Evolutionary conservation across 1,139 yeast species (phyloP), one percentile per base, ranked within the genome.

Genomic region (Yamadazyma spencermartinsiae): DNA sequence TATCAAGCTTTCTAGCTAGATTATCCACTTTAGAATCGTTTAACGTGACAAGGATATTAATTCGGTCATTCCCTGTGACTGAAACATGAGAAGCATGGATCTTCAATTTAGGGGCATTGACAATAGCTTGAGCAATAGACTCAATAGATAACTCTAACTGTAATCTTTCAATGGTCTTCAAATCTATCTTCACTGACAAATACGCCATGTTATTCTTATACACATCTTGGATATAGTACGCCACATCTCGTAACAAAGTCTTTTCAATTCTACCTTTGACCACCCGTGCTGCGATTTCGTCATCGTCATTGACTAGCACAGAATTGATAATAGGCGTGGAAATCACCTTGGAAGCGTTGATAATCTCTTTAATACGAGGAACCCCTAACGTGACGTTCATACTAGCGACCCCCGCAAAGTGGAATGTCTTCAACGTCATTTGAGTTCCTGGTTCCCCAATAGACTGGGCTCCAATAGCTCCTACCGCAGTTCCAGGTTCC

Each of bases 361-460:
- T 92, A 60, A 92, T 92, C 73, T 92, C 99, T 66, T 92, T 92
- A 58, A 92, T 92, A 76, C 98, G 96, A 29, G 98, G 98, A 34
- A 92, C 98, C 79, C 98, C 98, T 52, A 92, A 77, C 0, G 98
- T 92, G 50, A 92, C 96, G 70, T 92, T 92, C 98, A 92, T 92
- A 35, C 96, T 86, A 23, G 98, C 98, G 43, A 92, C 98, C 74
- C 98, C 98, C 54, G 98, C 98, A 74, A 92, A 92, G 72, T 92
- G 98, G 87, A 92, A 92, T 56, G 98, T 92, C 67, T 92, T 92
- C 65, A 92, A 76, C 8, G 98, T 92, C 98, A 92, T 92, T 65
- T 92, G 98, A 1, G 98, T 92, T 65, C 98, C 98, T 9, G 98
- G 98, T 58, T 92, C 98, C 68, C 98, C 98, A 69, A 92, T 92